phyloP scores from a whole-genome alignment of 352 stramenopile genomes.

The Globisporangium recalcitrans region DNA sequence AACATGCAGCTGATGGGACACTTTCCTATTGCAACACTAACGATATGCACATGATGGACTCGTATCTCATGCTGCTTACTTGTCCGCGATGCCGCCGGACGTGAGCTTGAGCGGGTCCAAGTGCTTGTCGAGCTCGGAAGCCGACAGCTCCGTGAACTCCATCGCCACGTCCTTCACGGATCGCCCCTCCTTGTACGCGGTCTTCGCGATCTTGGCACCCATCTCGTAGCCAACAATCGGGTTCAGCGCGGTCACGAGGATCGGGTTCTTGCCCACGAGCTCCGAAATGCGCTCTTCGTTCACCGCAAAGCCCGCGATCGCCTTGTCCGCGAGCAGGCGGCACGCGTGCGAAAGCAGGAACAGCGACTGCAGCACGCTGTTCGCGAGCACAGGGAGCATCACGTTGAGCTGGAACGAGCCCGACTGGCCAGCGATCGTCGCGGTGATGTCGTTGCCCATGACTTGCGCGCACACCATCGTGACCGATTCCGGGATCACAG shows the following conservation, averaged over 20 bases:
- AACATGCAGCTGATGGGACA: neutral
- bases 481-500: conserved; percentile 51
- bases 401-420: conserved; percentile 59
- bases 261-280: conserved; percentile 49
- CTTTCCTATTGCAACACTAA: neutral
- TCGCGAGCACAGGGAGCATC: conserved; percentile 49
- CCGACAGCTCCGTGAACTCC: conserved; percentile 35
- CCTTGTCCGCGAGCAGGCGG: conserved; percentile 37
- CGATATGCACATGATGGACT: neutral
- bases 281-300: conserved; percentile 39
- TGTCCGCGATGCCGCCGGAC: conserved; percentile 35
- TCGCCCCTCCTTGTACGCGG: conserved; percentile 45
- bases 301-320: conserved; percentile 36
- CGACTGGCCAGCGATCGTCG: conserved; percentile 42
- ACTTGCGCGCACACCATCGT: conserved; percentile 56
- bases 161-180: conserved; percentile 48
- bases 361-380: conserved; percentile 46
- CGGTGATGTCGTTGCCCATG: conserved; percentile 52
- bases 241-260: conserved; percentile 57
- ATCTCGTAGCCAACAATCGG: conserved; percentile 54
- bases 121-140: conserved; percentile 47
- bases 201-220: conserved; percentile 55
- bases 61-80: conserved; percentile 5
- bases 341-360: conserved; percentile 34
- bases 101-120: conserved; percentile 46